These are phyloP conservation scores for Reticulascus tulasneorum DNA, from an alignment of 2,329 filamentous ascomycete species.

Conservation along the genomic window DNA sequence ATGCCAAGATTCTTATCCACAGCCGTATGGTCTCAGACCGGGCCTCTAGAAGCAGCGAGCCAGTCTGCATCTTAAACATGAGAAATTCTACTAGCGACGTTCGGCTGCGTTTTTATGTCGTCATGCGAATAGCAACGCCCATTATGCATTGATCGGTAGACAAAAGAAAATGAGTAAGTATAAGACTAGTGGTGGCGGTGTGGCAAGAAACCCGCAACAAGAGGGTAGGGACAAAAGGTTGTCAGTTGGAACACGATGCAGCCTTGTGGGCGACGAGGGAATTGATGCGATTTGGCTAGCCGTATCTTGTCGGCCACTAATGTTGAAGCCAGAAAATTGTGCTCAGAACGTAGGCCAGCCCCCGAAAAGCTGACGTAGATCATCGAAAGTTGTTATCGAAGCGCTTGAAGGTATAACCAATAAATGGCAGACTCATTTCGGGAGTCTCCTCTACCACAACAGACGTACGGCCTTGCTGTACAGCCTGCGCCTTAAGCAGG, in stretches of 20 bases:
- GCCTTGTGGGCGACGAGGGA: no score
- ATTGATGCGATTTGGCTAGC: no score
- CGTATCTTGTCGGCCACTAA: no score
- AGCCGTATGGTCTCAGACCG: neutral
- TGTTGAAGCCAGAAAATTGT: no score
- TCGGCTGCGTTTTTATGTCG: conserved; percentile 13
- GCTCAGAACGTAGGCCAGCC: no score
- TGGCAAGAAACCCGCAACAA: no score
- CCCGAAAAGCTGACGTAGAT: no score
- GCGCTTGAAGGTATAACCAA: conserved; percentile 96
- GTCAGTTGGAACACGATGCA: no score
- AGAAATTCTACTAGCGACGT: no score
- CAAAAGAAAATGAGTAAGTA: conserved; percentile 11
- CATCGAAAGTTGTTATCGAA: conserved; percentile 72
- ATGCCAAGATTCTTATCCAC: conserved; percentile 4
- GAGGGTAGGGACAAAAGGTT: no score
- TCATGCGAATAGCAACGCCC: conserved; percentile 13
- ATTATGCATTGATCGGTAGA: conserved; percentile 11
- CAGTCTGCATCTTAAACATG: conserved; percentile 6
- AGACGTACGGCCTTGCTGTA: conserved; percentile 56
- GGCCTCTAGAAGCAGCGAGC: conserved; percentile 1
- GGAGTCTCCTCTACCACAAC: conserved; percentile 69
- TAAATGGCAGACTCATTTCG: conserved; percentile 94
- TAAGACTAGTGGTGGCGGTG: no score
- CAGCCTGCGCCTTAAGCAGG: conserved; percentile 76